phyloP scores from a whole-genome alignment of 1,139 yeast genomes.

The Geotrichum reessii region DNA sequence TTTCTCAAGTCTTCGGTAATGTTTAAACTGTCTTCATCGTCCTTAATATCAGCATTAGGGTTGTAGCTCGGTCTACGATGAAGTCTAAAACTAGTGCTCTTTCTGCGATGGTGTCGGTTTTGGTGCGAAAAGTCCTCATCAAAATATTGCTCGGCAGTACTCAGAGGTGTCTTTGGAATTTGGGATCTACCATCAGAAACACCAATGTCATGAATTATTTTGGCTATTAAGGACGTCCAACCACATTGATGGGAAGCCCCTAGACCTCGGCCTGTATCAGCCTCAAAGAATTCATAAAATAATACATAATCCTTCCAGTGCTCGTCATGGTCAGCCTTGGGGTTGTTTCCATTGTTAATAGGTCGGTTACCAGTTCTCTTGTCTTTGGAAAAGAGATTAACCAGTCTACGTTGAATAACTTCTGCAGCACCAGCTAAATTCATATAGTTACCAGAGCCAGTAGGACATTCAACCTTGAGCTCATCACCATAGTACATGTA shows the following conservation, averaged over 20 bases:
- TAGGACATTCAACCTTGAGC: constrained; percentile 85
- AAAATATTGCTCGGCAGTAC: constrained; percentile 38
- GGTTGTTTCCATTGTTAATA: constrained; percentile 58
- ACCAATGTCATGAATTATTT: constrained; percentile 91
- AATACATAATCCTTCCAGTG: constrained; percentile 71
- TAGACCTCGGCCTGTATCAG: constrained; percentile 90
- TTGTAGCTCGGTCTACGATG: constrained; percentile 22
- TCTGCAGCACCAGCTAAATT: constrained; percentile 92
- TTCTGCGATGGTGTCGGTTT: constrained; percentile 25
- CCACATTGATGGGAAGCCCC: constrained; percentile 97
- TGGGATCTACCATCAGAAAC: constrained; percentile 40
- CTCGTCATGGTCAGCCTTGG: constrained; percentile 60
- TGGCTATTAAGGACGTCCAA: constrained; percentile 93
- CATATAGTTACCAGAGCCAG: constrained; percentile 73
- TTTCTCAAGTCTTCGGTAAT: constrained; percentile 3
- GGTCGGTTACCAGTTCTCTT: constrained; percentile 64
- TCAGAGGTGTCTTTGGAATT: constrained; percentile 35
- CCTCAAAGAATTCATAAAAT: constrained; percentile 88
- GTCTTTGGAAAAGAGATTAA: constrained; percentile 71
- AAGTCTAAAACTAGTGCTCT: constrained; percentile 21
- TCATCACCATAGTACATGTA: constrained; percentile 85
- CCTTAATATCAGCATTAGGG: background rate
- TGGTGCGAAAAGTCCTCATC: constrained; percentile 33
- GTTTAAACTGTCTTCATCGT: constrained; percentile 1
- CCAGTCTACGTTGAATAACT: constrained; percentile 81